Evolutionary conservation across 2,329 filamentous ascomycete species (phyloP).

Genomic region (Fusarium abutilonis): DNA sequence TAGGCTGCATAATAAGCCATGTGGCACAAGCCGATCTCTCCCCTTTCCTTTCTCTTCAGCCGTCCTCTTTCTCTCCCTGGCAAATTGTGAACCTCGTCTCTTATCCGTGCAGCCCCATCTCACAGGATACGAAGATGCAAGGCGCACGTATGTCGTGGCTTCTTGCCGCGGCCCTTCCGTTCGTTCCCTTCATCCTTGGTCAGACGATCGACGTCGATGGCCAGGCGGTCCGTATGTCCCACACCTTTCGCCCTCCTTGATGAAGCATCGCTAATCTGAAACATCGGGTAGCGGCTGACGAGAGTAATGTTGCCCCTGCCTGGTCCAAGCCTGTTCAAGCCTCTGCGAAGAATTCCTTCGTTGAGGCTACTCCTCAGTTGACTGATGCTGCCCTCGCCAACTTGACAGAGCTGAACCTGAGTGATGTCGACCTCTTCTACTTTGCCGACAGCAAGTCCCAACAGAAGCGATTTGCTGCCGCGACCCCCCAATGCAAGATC

Average conservation of each 20-base stretch:
- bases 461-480: constrained; percentile 4
- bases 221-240: constrained; percentile 33
- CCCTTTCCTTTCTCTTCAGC: constrained; percentile 1
- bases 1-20: constrained; percentile 24
- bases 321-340: constrained; percentile 12
- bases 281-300: constrained; percentile 28
- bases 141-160: constrained; percentile 28
- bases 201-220: constrained; percentile 38
- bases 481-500: constrained; percentile 41
- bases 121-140: constrained; percentile 13
- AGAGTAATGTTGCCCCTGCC: constrained; percentile 42
- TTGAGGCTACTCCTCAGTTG: constrained; percentile 46
- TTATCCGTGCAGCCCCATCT: constrained; percentile 16
- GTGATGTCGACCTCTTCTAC: constrained; percentile 47
- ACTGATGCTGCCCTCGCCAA: constrained; percentile 50
- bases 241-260: background rate
- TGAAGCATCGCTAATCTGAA: constrained; percentile 30
- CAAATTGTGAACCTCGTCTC: background rate
- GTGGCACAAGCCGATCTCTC: constrained; percentile 23
- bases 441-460: constrained; percentile 42
- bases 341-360: constrained; percentile 14
- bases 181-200: constrained; percentile 22
- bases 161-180: constrained; percentile 16
- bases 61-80: constrained; percentile 20
- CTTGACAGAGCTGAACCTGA: constrained; percentile 46